Conservation (phyloP, 2,329 filamentous ascomycete species). For the Colletotrichum zoysiae region DNA sequence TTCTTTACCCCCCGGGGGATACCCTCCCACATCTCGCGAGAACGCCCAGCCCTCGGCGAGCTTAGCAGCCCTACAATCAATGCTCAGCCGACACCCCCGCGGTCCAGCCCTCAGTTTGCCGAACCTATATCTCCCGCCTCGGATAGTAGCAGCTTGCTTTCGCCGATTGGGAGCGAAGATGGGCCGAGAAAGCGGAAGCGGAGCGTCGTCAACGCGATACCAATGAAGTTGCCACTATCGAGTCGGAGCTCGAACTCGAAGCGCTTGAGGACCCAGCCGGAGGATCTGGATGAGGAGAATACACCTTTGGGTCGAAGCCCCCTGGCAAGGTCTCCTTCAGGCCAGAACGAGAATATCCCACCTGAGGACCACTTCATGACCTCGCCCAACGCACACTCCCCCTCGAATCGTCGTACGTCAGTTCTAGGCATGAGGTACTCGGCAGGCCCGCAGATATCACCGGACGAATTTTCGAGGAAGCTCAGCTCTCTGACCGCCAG, state of each 20-base stretch:
- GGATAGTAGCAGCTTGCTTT: constrained; percentile 20
- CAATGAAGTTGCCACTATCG: constrained; percentile 36
- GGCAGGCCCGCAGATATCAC: constrained; percentile 18
- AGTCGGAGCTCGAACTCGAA: constrained; percentile 25
- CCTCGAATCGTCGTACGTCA: constrained; percentile 15
- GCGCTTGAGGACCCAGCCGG: constrained; percentile 17
- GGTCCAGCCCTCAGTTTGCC: constrained; percentile 13
- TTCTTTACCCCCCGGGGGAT: constrained; percentile 66
- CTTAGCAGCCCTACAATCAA: constrained; percentile 57
- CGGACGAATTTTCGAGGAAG: constrained; percentile 36
- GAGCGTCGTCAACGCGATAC: constrained; percentile 32
- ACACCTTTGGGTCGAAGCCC: constrained; percentile 26
- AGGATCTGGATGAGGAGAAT: constrained; percentile 31
- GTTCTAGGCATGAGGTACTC: constrained; percentile 8
- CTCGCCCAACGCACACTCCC: constrained; percentile 28
- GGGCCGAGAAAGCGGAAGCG: constrained; percentile 42
- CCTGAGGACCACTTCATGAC: constrained; percentile 19
- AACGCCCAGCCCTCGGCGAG: constrained; percentile 56
- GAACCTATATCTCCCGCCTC: constrained; percentile 34
- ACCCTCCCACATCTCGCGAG: constrained; percentile 53
- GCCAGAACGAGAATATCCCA: constrained; percentile 9
- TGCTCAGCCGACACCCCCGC: constrained; percentile 37
- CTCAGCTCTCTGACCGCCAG: constrained; percentile 38
- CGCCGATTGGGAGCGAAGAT: constrained; percentile 33
- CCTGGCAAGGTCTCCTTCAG: constrained; percentile 15